Evolutionary conservation across 345 rosid genomes (phyloP), one percentile per base, ranked within the genome.

Genomic region (Linum lewisii): DNA sequence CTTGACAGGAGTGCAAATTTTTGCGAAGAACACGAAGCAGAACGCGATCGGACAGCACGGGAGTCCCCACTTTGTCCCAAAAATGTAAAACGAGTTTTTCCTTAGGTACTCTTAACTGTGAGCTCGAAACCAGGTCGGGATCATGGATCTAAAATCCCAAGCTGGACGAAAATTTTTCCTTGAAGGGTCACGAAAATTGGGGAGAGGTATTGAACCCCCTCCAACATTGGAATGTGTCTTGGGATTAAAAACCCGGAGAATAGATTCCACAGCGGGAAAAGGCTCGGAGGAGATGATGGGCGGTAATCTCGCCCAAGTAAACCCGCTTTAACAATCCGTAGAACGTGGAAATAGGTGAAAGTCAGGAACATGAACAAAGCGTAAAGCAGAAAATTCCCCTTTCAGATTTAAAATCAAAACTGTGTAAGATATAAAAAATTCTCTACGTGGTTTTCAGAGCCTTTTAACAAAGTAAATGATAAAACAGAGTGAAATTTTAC

Each of bases 171-270:
- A 20, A 70, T 59, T 45, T 60, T 60, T 18, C 78, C 78, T 53
- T 70, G 64, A 3, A 75, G 57, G 6, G 75, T 61, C 78, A 72
- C 70, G 56, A 75, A 66, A 7, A 63, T 63, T 1, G 78, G 75
- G 59, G 67, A 67, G 16, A 70, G 11, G 58, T 67, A 75, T 24
- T 70, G 67, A 51, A 64, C 75, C 75, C 63, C 0, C 64, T 8
- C 75, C 75, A 75, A 75, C 78, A 75, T 51, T 19, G 78, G 78
- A 63, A 75, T 70, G 18, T 66, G 69, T 67, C 50, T 66, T 1
- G 78, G 78, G 38, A 74, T 20, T 8, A 69, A 51, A 22, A 69
- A 74, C 42, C 78, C 74, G 0, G 78, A 66, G 66, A 70, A 74
- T 6, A 74, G 66, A 54, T 45, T 66, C 21, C 70, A 52, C 21